Base-by-base conservation (phyloP, 306 rosid species). In the Pachyrhizus erosus region DNA sequence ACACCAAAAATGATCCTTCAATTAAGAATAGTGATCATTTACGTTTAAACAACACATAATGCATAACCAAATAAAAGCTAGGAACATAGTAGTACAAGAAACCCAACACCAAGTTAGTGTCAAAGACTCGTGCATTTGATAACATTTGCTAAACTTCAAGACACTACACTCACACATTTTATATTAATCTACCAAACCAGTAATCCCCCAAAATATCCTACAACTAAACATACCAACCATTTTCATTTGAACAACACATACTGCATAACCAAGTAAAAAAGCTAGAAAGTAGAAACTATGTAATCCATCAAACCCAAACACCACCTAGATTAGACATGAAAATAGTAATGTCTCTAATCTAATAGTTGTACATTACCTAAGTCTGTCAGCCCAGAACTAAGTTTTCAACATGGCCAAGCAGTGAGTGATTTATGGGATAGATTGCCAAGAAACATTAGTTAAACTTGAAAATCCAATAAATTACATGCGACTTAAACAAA, bases 401-500 rank as follows among this genome's bases (percentile, higher is more conserved):
- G 21, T 51, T 40, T 37, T 39, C 15, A 67, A 45, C 46, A 9
- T 1, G 29, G 31, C 64, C 64, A 69, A 70, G 26, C 57, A 76
- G 31, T 49, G 14, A 68, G 21, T 61, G 8, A 37, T 24, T 73
- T 39, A 33, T 4, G 13, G 15, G 17, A 80, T 55, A 18, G 4
- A 68, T 17, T 55, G 31, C 83, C 29, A 42, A 80, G 67, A 42
- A 83, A 75, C 52, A 5, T n/a, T 20, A 69, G 55, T 51, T 69
- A 49, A 71, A 69, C 55, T 24, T 83, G 71, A 33, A 83, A 40
- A 45, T 70, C 43, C 23, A 14, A 77, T 17, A 77, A 46, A 73
- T 78, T 72, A 76, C 80, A 84, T 12, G 17, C 0, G 81, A 81
- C 33, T 75, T 18, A 40, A 21, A 52, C 31, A 5, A 79, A 57